A percentile compares a stretch with the other conserved stretches of the same genome.
Conservation (phyloP, 768 basidiomycete genomes). For the Leucocoprinus sp. region DNA sequence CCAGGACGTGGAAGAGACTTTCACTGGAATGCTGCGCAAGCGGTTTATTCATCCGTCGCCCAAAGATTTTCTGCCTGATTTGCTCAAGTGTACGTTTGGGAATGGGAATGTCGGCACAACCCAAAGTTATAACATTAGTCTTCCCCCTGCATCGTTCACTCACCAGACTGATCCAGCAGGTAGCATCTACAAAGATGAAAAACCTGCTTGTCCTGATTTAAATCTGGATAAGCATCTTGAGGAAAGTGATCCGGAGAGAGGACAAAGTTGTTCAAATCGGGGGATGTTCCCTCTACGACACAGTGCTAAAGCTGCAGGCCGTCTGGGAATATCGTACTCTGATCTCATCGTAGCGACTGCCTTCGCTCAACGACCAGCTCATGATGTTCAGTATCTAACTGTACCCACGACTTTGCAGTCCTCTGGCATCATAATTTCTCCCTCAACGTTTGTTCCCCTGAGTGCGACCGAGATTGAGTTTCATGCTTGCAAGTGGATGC, state of each 20-base stretch:
- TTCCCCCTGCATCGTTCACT: slow-evolving; percentile 38
- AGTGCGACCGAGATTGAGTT: slow-evolving; percentile 57
- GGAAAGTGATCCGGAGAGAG: neutral
- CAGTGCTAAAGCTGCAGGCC: slow-evolving; percentile 34
- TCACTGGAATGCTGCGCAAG: slow-evolving; percentile 51
- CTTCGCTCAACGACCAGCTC: neutral
- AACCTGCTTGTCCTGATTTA: neutral
- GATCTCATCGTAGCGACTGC: slow-evolving; percentile 24
- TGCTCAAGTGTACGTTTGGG: slow-evolving; percentile 46
- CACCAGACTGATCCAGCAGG: neutral
- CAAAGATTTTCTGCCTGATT: slow-evolving; percentile 36
- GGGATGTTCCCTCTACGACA: slow-evolving; percentile 13
- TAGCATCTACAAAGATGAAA: neutral
- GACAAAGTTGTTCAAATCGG: neutral
- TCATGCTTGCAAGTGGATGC: slow-evolving; percentile 65
- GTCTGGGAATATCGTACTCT: slow-evolving; percentile 31
- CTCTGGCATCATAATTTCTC: slow-evolving; percentile 55
- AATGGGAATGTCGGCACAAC: slow-evolving; percentile 33
- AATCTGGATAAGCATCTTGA: neutral
- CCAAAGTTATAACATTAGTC: slow-evolving; percentile 43
- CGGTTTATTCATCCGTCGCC: slow-evolving; percentile 47
- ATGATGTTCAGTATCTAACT: neutral
- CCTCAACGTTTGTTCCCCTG: slow-evolving; percentile 50
- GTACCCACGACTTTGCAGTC: slow-evolving; percentile 34
- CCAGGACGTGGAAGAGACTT: slow-evolving; percentile 46